A percentile compares a stretch with the other conserved stretches of the same genome.
phyloP scores from a whole-genome alignment of 139 green algal species.

The Zygnema cylindricum region DNA sequence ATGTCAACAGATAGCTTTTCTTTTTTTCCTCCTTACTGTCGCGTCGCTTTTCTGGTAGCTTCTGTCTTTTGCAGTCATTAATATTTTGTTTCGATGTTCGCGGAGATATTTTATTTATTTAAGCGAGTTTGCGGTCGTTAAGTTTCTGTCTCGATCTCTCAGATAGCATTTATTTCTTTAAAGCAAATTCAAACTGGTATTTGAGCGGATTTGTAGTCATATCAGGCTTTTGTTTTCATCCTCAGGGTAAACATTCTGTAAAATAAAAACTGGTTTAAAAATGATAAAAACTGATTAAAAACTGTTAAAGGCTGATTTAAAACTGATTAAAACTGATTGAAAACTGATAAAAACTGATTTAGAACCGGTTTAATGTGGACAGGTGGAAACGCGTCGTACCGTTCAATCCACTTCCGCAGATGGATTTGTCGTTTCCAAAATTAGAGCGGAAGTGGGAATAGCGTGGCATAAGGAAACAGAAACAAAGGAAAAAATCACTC shows the following conservation, averaged over 20 bases:
- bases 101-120: too few species aligned
- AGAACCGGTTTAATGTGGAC: not conserved
- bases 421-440: not conserved
- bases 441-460: constrained; percentile 5
- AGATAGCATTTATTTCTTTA: too few species aligned
- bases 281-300: not conserved
- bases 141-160: too few species aligned
- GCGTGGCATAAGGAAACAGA: constrained; percentile 37
- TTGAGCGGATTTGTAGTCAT: not conserved
- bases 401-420: not conserved
- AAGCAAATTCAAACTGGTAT: too few species aligned
- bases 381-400: constrained; percentile 9
- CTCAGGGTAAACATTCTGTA: not conserved
- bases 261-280: not conserved
- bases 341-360: too few species aligned
- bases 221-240: not conserved
- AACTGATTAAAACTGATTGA: too few species aligned
- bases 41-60: not conserved
- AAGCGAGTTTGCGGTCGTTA: too few species aligned
- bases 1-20: not conserved
- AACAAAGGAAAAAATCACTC: constrained; percentile 15
- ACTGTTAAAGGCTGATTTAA: not conserved
- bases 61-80: not conserved
- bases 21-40: not conserved
- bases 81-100: too few species aligned